Evolutionary conservation across 106 monocot species (phyloP), one percentile per base, ranked within the genome.

Genomic region (Platanthera guangdongensis): DNA sequence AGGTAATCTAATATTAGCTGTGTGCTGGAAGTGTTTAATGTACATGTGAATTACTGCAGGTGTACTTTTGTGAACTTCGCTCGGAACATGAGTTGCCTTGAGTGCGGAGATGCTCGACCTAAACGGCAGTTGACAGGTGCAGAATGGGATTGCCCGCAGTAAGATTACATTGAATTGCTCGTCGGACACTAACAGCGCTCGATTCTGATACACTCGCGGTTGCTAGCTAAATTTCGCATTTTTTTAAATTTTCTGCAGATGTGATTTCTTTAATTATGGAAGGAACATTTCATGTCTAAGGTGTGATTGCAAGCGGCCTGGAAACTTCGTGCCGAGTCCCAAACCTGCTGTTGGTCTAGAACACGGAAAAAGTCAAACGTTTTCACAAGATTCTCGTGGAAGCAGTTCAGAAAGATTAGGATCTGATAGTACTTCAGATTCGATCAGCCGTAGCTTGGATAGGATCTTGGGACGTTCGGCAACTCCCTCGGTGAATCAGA

Each of bases 61-160:
- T 99, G 99, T 83, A 90, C 83, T 69, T 99, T 92, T 78, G 85
- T 94, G 90, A 99, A 94, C 59, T 99, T 94, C 78, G 91, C 92
- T 21, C 90, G 85, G 74, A 99, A 94, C 47, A 77, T 81, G 45
- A 85, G 76, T 79, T 99, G 99, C 53, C 89, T 94, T 75, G 92
- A 92, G 79, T 99, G 99, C 51, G 78, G 86, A 72, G 91, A 92
- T 78, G 80, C 46, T 48, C 77, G 88, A 7, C 91, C 89, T 69
- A 94, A 94, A 70, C 88, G 80, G 71, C 83, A 87, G 73, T 82
- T 94, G 57, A 86, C 92, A 53, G 94, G 89, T 82, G 90, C 79
- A 85, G 94, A 99, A 72, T 99, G 99, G 99, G 99, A 94, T 45
- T 99, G 99, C 77, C 94, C 94, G 77, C 91, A 94, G 99, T 99